Conservation (phyloP, 768 basidiomycete species). For the Coprinellus aureogranulatus region DNA sequence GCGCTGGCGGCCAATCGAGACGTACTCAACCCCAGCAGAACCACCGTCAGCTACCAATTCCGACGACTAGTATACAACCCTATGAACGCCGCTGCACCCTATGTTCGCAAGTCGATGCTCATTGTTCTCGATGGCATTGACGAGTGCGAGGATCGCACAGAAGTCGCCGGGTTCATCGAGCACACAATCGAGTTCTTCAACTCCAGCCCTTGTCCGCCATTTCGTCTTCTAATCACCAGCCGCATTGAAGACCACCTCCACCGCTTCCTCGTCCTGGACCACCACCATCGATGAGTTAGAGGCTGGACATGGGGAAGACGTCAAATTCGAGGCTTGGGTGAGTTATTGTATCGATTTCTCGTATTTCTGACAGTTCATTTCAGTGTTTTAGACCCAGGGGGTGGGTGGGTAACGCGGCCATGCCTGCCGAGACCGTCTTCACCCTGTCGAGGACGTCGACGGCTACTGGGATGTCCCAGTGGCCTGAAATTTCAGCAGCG, state of each 20-base stretch:
- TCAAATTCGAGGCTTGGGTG: too few relatives aligned
- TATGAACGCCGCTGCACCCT: background rate
- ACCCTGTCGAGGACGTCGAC: too few relatives aligned
- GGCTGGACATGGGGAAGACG: too few relatives aligned
- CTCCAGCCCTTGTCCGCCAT: background rate
- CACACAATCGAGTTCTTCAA: background rate
- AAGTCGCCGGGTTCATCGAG: slow-evolving; percentile 8
- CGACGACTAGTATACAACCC: slow-evolving; percentile 9
- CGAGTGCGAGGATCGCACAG: slow-evolving; percentile 11
- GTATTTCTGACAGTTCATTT: too few relatives aligned
- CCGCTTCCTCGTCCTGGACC: too few relatives aligned
- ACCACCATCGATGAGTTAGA: too few relatives aligned
- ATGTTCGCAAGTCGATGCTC: background rate
- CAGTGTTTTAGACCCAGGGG: too few relatives aligned
- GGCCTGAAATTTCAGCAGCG: too few relatives aligned
- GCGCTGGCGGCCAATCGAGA: background rate
- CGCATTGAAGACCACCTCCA: background rate
- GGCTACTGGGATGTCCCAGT: too few relatives aligned
- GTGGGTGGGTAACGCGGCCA: too few relatives aligned
- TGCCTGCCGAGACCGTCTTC: too few relatives aligned
- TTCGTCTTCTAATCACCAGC: background rate
- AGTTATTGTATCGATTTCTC: too few relatives aligned
- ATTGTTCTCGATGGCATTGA: slow-evolving; percentile 19
- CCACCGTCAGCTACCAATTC: slow-evolving; percentile 3
- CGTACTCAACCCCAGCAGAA: slow-evolving; percentile 2